Base-by-base conservation (phyloP, 148 eudicot genomes). In the Camellia granthamiana region DNA sequence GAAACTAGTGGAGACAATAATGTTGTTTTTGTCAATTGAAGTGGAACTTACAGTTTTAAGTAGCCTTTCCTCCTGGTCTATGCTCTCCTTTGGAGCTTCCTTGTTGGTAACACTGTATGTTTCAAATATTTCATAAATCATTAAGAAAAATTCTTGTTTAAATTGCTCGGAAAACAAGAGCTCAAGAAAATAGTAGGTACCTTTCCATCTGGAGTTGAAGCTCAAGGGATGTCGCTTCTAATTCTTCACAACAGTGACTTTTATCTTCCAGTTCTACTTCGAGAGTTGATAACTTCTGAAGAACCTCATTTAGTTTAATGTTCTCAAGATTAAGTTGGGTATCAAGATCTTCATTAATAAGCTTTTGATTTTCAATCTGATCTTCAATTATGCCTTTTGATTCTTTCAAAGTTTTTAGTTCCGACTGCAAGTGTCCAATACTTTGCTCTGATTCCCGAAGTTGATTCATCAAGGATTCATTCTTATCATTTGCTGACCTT, bases 151-250 rank as follows among this genome's bases (percentile, higher is more conserved):
- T 46, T 51, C 19, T 71, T 51, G 54, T 23, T 55, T 16, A 42
- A 38, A 18, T 23, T 49, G 30, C 41, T 54, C 64, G 14, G 8
- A 75, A 30, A 59, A 16, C 7, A 67, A 38, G 51, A 42, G 23
- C 3, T 14, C 19, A 30, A 18, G 3, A 19, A n/a, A 72, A 54
- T 2, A 15, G 18, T n/a, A 16, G 2, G 51, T 84, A 96, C 99
- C 91, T 96, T 86, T 92, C 98, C 7, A 95, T 92, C 83, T 92
- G 98, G 78, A 95, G 98, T 76, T 91, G 97, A 81, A 93, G 93
- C 75, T 93, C 99, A 18, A 95, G 89, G 80, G 98, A 95, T 0
- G 92, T 89, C 49, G 89, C 81, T 82, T 95, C 97, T 52, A 93
- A 79, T 78, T 95, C 97, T 79, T 95, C 90, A 76, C 94, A 95